Base-by-base conservation (phyloP, 129 eudicot species). In the Sambucus nigra region DNA sequence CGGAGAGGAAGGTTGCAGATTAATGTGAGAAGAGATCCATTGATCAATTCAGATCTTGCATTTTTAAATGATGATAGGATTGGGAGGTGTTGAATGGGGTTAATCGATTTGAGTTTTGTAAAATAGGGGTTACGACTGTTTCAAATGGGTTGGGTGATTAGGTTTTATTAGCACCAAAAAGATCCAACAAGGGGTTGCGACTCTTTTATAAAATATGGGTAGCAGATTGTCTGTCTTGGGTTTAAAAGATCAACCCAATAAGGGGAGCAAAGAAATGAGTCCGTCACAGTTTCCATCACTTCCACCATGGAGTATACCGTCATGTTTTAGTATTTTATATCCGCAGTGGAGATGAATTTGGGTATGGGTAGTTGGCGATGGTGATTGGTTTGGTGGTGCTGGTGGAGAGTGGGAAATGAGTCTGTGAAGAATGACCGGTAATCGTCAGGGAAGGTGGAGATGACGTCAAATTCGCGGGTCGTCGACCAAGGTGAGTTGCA, bases 391-490 rank as follows among this genome's bases (percentile, higher is more conserved):
- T 20, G 13, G 5, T 12, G 50, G 42, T 49, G 60, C 44, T 15
- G 66, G 40, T 33, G 54, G 51, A 72, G 67, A 54, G 73, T 6
- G 4, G 84, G 87, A 40, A 67, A 72, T n/a, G 80, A 39, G 56
- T 65, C 80, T 22, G 71, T 64, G 56, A 60, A 76, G 61, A 84
- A 71, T 0, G 80, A 64, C 3, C 73, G 80, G 71, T 75, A 71
- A 25, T 77, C 85, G 38, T 71, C 24, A 2, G 81, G 74, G 62
- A 76, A 76, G 51, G 76, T 27, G 47, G 82, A 70, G 60, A 84
- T 74, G 49, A 68, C 46, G 32, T 49, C 27, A n/a, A 32, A 76
- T 44, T 14, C 51, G 64, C 26, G 75, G 77, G 39, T 73, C 51
- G 23, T 47, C 26, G 7, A 65, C 53, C 88, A 80, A 13, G 65